Conservation (phyloP, 176 grass and related monocot genomes). For the Juncus effusus region DNA sequence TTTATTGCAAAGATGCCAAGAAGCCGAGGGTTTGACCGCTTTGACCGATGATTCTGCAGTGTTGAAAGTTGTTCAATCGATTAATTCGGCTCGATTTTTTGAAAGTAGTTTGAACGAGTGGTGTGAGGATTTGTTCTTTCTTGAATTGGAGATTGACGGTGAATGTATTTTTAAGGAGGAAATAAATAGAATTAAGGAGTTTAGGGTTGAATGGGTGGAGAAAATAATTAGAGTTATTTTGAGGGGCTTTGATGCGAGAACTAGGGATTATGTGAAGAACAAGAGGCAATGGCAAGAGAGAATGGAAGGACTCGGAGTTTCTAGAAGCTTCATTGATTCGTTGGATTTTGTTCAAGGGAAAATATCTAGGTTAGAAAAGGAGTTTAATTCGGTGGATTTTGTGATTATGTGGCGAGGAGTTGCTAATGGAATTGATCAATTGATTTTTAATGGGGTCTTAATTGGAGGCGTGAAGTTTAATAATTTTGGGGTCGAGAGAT, state of each 20-base stretch:
- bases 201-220: conserved; percentile 74
- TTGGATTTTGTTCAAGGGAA: conserved; percentile 71
- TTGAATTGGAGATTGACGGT: conserved; percentile 66
- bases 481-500: conserved; percentile 51
- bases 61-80: conserved; percentile 61
- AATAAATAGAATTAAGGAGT: conserved; percentile 48
- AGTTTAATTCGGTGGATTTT: conserved; percentile 60
- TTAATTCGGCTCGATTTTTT: conserved; percentile 59
- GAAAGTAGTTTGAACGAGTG: conserved; percentile 69
- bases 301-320: conserved; percentile 46
- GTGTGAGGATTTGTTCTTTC: conserved; percentile 87
- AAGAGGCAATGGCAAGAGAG: conserved; percentile 78
- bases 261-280: conserved; percentile 75
- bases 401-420: conserved; percentile 63
- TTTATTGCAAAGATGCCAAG: conserved; percentile 80
- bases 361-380: conserved; percentile 58
- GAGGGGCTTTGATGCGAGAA: conserved; percentile 67
- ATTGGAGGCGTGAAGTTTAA: conserved; percentile 44
- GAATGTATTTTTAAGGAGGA: conserved; percentile 62
- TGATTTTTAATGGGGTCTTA: conserved; percentile 64
- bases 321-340: conserved; percentile 51
- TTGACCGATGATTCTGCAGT: conserved; percentile 78
- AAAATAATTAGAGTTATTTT: conserved; percentile 80
- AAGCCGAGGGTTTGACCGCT: conserved; percentile 90
- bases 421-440: conserved; percentile 54